These are phyloP conservation scores for Sphagnum fallax DNA, from an alignment of 228 moss, liverwort and hornwort species.

Conservation along the genomic window DNA sequence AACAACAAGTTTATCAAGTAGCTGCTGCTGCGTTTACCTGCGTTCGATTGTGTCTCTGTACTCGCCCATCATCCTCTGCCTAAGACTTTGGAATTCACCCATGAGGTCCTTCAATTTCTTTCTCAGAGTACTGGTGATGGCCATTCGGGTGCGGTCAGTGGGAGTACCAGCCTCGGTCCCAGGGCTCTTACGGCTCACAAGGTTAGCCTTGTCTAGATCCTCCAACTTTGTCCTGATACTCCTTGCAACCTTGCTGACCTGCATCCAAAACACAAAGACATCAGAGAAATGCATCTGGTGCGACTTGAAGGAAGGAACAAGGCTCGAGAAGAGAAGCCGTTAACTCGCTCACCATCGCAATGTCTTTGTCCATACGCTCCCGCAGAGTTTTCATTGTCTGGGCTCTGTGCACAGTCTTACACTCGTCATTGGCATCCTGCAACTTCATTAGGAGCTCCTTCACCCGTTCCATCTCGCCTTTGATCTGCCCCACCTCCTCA, in stretches of 20 bases:
- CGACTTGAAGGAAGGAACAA: no score
- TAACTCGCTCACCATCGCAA: not conserved
- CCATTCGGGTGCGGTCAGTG: slow-evolving; percentile 46
- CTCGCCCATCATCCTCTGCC: slow-evolving; percentile 48
- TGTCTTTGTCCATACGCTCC: slow-evolving; percentile 10
- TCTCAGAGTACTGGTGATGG: slow-evolving; percentile 53
- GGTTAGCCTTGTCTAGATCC: slow-evolving; percentile 44
- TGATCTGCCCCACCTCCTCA: slow-evolving; percentile 10
- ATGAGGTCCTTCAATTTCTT: slow-evolving; percentile 57
- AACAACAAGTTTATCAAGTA: no score
- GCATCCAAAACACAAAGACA: not conserved
- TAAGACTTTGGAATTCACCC: slow-evolving; percentile 46
- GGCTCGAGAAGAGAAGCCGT: no score
- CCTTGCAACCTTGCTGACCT: slow-evolving; percentile 47
- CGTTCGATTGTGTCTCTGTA: slow-evolving; percentile 56
- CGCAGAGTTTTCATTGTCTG: slow-evolving; percentile 4
- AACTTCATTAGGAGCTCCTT: slow-evolving; percentile 6
- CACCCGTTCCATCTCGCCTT: slow-evolving; percentile 9
- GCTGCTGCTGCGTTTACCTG: slow-evolving; percentile 11
- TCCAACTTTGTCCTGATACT: slow-evolving; percentile 43
- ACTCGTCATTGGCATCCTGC: slow-evolving; percentile 9
- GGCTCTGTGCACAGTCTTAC: slow-evolving; percentile 5
- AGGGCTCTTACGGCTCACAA: slow-evolving; percentile 27
- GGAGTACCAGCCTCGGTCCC: slow-evolving; percentile 54
- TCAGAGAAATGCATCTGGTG: no score